Base-by-base conservation (phyloP, 257 asterid species). In the Przewalskia tangutica region DNA sequence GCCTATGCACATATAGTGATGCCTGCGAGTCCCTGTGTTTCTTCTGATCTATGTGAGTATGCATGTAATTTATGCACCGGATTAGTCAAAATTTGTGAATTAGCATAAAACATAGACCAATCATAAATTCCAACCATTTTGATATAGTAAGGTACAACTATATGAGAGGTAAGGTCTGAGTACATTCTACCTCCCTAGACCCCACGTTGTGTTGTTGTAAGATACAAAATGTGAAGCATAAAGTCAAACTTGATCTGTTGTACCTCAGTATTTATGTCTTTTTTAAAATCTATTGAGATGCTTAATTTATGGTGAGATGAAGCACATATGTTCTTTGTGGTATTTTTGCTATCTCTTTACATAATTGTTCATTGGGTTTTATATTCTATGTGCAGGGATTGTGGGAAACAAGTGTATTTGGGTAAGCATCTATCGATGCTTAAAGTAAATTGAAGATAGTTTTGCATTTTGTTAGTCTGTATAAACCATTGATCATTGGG, bases 351-450 rank as follows among this genome's bases (percentile, higher is more conserved):
- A 4, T 13, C 63, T n/a, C 10, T 56, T 9, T 50, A 20, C 46
- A 76, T 48, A 56, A 46, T 71, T 71, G 6, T 20, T 87, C 55
- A 85, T 83, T 82, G 86, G 77, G 66, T 81, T 44, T 80, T 82
- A 60, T 50, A 9, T 71, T 89, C 36, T 85, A 68, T 78, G 66
- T 85, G 90, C 97, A 95, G 98, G 98, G 98, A 95, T 86, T 92
- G 98, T 75, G 97, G 98, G 77, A 95, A 95, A 85, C 98, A 95
- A 88, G 97, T 95, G 20, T 95, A 95, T 87, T 86, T 95, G 83
- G 98, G 98, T 94, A 87, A 85, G 89, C 18, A 58, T 56, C 46
- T 18, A 32, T 23, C 6, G 42, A 7, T 50, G 56, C 56, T 20
- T 76, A 40, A 51, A 50, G 38, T 48, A 7, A 20, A 4, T 17